phyloP scores from a whole-genome alignment of 768 basidiomycete species.

The Nidularia sp. region DNA sequence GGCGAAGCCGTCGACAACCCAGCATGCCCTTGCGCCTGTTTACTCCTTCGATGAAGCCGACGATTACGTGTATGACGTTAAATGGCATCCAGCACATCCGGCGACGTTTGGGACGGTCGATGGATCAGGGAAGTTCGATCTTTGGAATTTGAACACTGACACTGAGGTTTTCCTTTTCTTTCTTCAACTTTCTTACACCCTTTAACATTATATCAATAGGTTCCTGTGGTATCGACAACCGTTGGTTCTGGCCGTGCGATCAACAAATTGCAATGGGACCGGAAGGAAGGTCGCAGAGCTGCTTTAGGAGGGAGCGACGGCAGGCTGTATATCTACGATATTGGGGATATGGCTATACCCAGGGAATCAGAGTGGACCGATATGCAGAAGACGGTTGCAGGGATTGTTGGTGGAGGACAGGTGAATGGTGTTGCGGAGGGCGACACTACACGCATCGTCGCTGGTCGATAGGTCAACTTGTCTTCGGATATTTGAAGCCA shows the following conservation, averaged over 20 bases:
- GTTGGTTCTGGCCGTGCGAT: slow-evolving; percentile 80
- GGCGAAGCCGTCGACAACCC: slow-evolving; percentile 65
- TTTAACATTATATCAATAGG: slow-evolving; percentile 38
- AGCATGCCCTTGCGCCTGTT: slow-evolving; percentile 63
- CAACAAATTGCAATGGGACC: slow-evolving; percentile 96
- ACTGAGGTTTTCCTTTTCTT: slow-evolving; percentile 67
- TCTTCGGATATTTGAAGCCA: too few species aligned
- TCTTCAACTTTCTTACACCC: too few species aligned
- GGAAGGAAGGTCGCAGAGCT: slow-evolving; percentile 85
- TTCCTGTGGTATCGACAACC: slow-evolving; percentile 84
- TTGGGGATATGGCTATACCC: slow-evolving; percentile 86
- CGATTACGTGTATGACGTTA: slow-evolving; percentile 98
- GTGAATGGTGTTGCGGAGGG: slow-evolving; percentile 34
- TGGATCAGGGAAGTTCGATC: slow-evolving; percentile 91
- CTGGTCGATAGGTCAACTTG: slow-evolving; percentile 20
- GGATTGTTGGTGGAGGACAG: slow-evolving; percentile 59
- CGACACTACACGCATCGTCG: slow-evolving; percentile 21
- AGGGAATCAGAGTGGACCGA: slow-evolving; percentile 93
- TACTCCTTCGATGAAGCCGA: slow-evolving; percentile 97
- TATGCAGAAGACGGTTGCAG: slow-evolving; percentile 80
- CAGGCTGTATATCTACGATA: slow-evolving; percentile 88
- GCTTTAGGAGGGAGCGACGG: slow-evolving; percentile 93
- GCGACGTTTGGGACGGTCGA: slow-evolving; percentile 92
- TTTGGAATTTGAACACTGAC: slow-evolving; percentile 98
- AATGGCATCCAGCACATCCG: slow-evolving; percentile 96